These are phyloP conservation scores for Draba incana DNA, from an alignment of 345 rosid genomes.

Conservation along the genomic window DNA sequence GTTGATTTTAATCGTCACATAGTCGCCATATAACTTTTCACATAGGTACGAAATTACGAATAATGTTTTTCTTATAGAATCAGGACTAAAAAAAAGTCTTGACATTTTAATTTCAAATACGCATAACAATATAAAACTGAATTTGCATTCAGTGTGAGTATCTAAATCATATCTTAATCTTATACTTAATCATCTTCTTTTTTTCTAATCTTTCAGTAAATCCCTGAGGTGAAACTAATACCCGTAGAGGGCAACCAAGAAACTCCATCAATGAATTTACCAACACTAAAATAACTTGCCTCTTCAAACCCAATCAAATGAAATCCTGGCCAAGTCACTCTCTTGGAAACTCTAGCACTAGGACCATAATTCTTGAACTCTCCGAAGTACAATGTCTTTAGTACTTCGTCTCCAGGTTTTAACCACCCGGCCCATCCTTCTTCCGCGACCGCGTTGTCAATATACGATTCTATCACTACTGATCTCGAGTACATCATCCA, in stretches of 20 bases:
- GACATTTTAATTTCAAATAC: background rate
- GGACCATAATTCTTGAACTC: constrained; percentile 76
- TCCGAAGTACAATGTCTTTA: constrained; percentile 78
- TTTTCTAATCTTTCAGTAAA: background rate
- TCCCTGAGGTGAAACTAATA: constrained; percentile 45
- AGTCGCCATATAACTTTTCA: no score
- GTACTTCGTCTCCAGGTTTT: constrained; percentile 51
- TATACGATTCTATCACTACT: constrained; percentile 65
- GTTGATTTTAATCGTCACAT: no score
- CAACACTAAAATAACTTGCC: constrained; percentile 74
- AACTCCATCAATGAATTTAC: constrained; percentile 65
- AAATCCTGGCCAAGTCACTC: constrained; percentile 76
- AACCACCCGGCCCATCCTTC: constrained; percentile 86
- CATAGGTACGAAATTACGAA: no score
- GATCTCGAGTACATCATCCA: constrained; percentile 78
- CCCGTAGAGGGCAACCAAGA: constrained; percentile 78
- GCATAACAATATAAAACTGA: background rate
- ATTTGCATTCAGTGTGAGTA: constrained; percentile 13
- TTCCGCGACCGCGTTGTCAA: constrained; percentile 51
- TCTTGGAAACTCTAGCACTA: constrained; percentile 54
- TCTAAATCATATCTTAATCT: background rate
- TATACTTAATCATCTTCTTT: background rate
- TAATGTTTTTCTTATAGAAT: background rate
- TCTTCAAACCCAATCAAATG: constrained; percentile 57
- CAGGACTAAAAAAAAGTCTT: background rate